These are phyloP conservation scores for Jacaranda copaia DNA, from an alignment of 257 asterid species.

Conservation along the genomic window DNA sequence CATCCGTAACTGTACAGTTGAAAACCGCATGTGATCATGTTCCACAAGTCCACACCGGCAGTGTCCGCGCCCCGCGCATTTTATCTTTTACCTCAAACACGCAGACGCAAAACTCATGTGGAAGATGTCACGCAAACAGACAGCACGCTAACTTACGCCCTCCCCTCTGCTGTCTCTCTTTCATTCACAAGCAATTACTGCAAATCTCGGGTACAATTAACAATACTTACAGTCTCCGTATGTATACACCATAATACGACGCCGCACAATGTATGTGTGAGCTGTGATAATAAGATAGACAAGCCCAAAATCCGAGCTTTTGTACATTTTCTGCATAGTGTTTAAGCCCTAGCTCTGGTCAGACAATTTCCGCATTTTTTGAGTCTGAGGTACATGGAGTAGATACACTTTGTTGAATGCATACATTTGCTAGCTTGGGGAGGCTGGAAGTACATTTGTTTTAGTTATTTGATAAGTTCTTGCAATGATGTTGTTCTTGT, in stretches of 20 bases:
- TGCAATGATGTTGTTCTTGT: constrained; percentile 22
- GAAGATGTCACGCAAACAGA: constrained; percentile 37
- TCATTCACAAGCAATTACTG: constrained; percentile 44
- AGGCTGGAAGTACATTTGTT: not conserved
- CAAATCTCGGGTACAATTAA: constrained; percentile 34
- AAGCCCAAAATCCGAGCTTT: constrained; percentile 11
- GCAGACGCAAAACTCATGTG: constrained; percentile 38
- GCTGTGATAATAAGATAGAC: constrained; percentile 4
- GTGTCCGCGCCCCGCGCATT: constrained; percentile 46
- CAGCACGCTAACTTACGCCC: constrained; percentile 49
- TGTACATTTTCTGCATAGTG: constrained; percentile 19
- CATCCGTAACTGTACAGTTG: constrained; percentile 36
- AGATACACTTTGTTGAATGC: constrained; percentile 36
- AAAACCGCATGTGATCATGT: constrained; percentile 40
- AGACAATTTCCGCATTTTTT: not conserved
- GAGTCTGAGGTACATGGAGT: constrained; percentile 17
- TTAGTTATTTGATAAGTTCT: constrained; percentile 7
- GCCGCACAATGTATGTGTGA: constrained; percentile 30
- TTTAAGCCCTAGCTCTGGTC: constrained; percentile 39
- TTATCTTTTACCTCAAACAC: constrained; percentile 28
- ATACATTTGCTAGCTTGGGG: not conserved
- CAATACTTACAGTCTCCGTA: constrained; percentile 40
- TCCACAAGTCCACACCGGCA: constrained; percentile 16
- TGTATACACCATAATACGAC: constrained; percentile 37
- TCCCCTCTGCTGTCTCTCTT: constrained; percentile 27